These are phyloP conservation scores for Penicillium sp. DNA, from an alignment of 2,329 filamentous ascomycete species.

Conservation along the genomic window DNA sequence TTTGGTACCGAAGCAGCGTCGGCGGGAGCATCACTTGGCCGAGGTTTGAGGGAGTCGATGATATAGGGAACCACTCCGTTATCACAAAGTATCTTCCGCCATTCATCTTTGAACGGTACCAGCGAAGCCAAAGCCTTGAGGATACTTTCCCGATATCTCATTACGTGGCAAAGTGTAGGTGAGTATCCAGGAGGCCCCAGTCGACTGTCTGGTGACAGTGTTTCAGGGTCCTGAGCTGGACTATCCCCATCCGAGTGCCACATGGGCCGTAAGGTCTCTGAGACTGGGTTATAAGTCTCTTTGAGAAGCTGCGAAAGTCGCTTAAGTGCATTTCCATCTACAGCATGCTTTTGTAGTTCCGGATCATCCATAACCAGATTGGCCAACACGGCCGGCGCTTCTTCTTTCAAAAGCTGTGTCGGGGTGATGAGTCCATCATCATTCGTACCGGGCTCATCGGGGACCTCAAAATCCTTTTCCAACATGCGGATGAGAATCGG, in stretches of 20 bases:
- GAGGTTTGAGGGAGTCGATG: slow-evolving; percentile 74
- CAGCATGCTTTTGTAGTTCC: slow-evolving; percentile 77
- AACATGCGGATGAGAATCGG: slow-evolving; percentile 70
- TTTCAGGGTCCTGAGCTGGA: slow-evolving; percentile 19
- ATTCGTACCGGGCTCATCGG: slow-evolving; percentile 41
- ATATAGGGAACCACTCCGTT: slow-evolving; percentile 79
- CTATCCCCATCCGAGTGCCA: slow-evolving; percentile 52
- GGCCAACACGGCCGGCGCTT: slow-evolving; percentile 73
- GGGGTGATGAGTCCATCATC: slow-evolving; percentile 42
- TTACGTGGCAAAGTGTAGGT: slow-evolving; percentile 65
- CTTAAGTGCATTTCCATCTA: slow-evolving; percentile 66
- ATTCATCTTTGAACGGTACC: slow-evolving; percentile 77
- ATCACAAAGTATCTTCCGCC: slow-evolving; percentile 78
- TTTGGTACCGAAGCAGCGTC: slow-evolving; percentile 29
- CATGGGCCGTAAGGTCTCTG: slow-evolving; percentile 51
- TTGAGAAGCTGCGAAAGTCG: slow-evolving; percentile 65
- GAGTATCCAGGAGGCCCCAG: slow-evolving; percentile 65
- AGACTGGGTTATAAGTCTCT: slow-evolving; percentile 63
- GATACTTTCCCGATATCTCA: slow-evolving; percentile 73
- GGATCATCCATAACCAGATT: slow-evolving; percentile 77
- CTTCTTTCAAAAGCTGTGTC: slow-evolving; percentile 62
- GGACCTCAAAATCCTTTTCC: slow-evolving; percentile 51
- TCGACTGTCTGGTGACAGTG: slow-evolving; percentile 40
- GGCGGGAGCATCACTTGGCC: slow-evolving; percentile 34
- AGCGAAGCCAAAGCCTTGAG: slow-evolving; percentile 81